Conservation (phyloP, 371 early-diverging fungal species). For the Mucor irregularis region DNA sequence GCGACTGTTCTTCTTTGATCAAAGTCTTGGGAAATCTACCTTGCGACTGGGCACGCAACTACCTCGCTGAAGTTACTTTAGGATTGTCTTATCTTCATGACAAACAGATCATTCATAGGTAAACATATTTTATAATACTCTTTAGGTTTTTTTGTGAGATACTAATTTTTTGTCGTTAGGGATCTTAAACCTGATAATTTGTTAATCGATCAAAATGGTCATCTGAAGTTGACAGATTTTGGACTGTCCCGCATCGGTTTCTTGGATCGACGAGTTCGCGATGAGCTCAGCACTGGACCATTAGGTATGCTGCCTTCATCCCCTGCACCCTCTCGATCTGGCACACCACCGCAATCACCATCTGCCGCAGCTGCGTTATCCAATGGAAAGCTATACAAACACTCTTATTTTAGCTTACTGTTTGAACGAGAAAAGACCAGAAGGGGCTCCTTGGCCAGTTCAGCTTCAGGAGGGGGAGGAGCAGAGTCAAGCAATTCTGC, state of each 20-base stretch:
- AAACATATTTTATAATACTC: slow-evolving; percentile 12
- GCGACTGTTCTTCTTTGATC: slow-evolving; percentile 92
- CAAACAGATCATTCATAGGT: slow-evolving; percentile 84
- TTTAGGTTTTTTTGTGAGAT: neutral
- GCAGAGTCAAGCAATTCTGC: neutral
- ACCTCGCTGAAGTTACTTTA: slow-evolving; percentile 91
- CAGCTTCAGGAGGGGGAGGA: slow-evolving; percentile 11
- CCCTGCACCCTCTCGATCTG: slow-evolving; percentile 45
- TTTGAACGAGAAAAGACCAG: slow-evolving; percentile 37
- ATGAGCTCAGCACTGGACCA: slow-evolving; percentile 37
- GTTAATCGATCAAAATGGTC: slow-evolving; percentile 88
- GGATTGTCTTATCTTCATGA: slow-evolving; percentile 92
- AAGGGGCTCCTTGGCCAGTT: slow-evolving; percentile 32
- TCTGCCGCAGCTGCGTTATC: neutral
- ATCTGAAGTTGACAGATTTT: slow-evolving; percentile 94
- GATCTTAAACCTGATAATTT: slow-evolving; percentile 93
- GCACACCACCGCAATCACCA: slow-evolving; percentile 37
- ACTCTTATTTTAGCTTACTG: slow-evolving; percentile 46
- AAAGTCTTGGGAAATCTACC: slow-evolving; percentile 85
- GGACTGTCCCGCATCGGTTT: slow-evolving; percentile 90
- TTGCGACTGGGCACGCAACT: slow-evolving; percentile 92
- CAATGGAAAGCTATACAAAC: slow-evolving; percentile 26
- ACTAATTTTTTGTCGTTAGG: slow-evolving; percentile 38
- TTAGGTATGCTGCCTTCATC: slow-evolving; percentile 31
- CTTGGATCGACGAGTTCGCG: slow-evolving; percentile 75